Evolutionary conservation across 1,284 basidiomycete species (phyloP).

Genomic region (Ceratorhiza oryzae-sativae): DNA sequence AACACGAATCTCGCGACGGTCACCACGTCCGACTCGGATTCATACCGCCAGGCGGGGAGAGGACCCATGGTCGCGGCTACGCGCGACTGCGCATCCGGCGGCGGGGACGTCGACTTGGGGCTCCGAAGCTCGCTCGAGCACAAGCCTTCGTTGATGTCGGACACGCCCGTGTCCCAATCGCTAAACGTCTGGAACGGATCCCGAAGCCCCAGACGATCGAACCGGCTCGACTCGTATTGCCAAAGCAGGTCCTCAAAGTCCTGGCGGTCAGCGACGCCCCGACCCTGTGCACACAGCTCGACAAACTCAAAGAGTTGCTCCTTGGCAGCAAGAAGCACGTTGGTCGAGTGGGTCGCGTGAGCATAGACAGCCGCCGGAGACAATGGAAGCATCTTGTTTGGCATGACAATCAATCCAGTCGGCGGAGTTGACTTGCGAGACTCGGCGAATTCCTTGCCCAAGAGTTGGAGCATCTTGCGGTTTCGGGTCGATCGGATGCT

Average conservation of each 20-base stretch:
- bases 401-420: constrained; percentile 23
- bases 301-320: constrained; percentile 35
- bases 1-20: constrained; percentile 36
- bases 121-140: constrained; percentile 23
- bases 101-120: constrained; percentile 13
- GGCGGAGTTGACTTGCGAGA: constrained; percentile 27
- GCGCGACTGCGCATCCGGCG: background rate
- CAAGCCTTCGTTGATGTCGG: constrained; percentile 23
- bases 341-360: constrained; percentile 36
- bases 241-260: constrained; percentile 35
- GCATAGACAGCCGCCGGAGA: constrained; percentile 30
- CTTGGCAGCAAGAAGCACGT: constrained; percentile 30
- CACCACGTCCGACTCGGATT: constrained; percentile 26
- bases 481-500: constrained; percentile 1
- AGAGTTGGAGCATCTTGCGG: constrained; percentile 31
- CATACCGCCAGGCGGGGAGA: constrained; percentile 31
- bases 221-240: constrained; percentile 34
- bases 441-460: constrained; percentile 32
- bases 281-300: constrained; percentile 28
- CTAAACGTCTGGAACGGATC: constrained; percentile 28
- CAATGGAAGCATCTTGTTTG: constrained; percentile 38
- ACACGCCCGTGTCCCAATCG: constrained; percentile 29
- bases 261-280: constrained; percentile 26
- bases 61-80: constrained; percentile 21
- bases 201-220: constrained; percentile 28